Evolutionary conservation across 805 yeast species (phyloP).

Genomic region (Blastobotrys attinorum): DNA sequence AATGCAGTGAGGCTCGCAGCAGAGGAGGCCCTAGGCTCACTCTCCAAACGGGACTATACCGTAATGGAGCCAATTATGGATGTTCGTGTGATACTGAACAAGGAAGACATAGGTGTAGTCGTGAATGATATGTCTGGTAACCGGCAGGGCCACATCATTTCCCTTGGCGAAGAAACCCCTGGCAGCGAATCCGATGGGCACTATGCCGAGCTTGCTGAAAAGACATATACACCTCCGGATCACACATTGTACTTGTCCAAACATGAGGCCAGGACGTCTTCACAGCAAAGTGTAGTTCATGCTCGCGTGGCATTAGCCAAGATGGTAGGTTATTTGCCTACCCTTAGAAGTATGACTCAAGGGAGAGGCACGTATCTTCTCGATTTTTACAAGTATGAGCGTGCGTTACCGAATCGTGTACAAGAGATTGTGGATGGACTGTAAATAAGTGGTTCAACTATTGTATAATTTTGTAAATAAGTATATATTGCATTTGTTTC

Average conservation of each 20-base stretch:
- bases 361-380: constrained; percentile 82
- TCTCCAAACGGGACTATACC: constrained; percentile 32
- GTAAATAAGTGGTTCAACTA: background rate
- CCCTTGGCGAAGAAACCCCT: constrained; percentile 55
- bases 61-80: constrained; percentile 86
- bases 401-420: constrained; percentile 47
- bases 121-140: constrained; percentile 76
- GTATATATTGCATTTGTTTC: too few species aligned
- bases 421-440: constrained; percentile 19
- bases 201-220: constrained; percentile 37
- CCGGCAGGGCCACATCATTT: constrained; percentile 64
- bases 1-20: constrained; percentile 41
- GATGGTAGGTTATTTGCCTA: constrained; percentile 82
- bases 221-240: constrained; percentile 70
- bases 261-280: constrained; percentile 35
- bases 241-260: constrained; percentile 32
- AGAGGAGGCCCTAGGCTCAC: constrained; percentile 29
- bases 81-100: constrained; percentile 55
- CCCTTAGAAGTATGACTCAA: constrained; percentile 74
- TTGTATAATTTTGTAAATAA: too few species aligned
- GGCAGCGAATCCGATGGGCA: constrained; percentile 23
- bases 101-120: constrained; percentile 72
- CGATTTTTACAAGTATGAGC: constrained; percentile 67
- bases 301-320: constrained; percentile 82
- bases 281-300: constrained; percentile 36